Conservation (phyloP, 768 basidiomycete species). For the Cyclocybe aegerita region DNA sequence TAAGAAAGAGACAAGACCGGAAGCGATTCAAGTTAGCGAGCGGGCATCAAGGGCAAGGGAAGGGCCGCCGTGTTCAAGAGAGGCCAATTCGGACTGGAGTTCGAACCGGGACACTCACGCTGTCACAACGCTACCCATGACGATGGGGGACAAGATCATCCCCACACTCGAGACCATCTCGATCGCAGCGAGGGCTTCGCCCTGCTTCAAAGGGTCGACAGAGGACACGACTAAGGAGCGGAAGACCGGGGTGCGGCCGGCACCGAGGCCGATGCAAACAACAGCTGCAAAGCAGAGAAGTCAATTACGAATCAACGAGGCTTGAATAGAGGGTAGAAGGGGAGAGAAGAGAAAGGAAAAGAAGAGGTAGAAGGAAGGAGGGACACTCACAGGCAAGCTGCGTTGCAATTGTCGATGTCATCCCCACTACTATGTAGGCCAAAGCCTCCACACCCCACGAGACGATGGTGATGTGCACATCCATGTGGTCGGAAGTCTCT, state of each 20-base stretch:
- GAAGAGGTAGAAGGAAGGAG: no score
- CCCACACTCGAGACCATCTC: slow-evolving; percentile 8
- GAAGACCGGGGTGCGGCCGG: slow-evolving; percentile 7
- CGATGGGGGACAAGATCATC: slow-evolving; percentile 6
- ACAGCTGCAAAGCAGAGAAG: slow-evolving; percentile 2
- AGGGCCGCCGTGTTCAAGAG: no score
- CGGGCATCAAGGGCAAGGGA: no score
- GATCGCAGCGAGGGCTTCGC: slow-evolving; percentile 10
- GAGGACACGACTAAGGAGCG: slow-evolving; percentile 12
- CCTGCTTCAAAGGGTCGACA: slow-evolving; percentile 13
- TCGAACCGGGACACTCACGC: background rate
- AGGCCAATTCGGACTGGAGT: background rate
- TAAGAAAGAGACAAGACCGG: background rate
- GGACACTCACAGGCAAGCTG: slow-evolving; percentile 5
- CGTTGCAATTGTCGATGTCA: background rate
- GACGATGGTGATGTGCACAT: slow-evolving; percentile 9
- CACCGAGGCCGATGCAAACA: slow-evolving; percentile 10
- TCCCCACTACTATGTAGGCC: slow-evolving; percentile 4
- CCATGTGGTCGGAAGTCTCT: slow-evolving; percentile 10
- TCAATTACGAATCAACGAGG: background rate
- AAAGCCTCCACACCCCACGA: slow-evolving; percentile 9
- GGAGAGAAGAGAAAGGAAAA: no score
- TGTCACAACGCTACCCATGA: slow-evolving; percentile 11
- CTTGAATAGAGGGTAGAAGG: no score
- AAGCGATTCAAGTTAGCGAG: background rate